Conservation (phyloP, 495 filamentous ascomycete genomes). For the Penicillium tannophilum region DNA sequence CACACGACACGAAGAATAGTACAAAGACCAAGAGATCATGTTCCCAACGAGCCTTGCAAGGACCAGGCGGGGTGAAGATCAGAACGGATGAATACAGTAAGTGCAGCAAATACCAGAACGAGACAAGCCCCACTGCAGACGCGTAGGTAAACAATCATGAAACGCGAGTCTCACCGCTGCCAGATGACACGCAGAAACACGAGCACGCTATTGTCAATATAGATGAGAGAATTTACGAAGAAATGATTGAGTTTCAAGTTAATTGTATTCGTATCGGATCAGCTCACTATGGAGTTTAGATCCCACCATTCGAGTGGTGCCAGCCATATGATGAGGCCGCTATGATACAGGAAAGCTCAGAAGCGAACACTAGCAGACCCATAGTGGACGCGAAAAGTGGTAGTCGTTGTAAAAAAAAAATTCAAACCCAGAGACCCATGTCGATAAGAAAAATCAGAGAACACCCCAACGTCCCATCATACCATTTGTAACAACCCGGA, state of each 20-base stretch:
- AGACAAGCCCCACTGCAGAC: neutral
- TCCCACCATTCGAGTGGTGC: slow-evolving; percentile 42
- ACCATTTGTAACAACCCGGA: slow-evolving; percentile 50
- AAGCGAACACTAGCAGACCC: slow-evolving; percentile 49
- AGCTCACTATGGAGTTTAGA: slow-evolving; percentile 17
- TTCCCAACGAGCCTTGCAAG: no score
- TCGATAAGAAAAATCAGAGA: slow-evolving; percentile 49
- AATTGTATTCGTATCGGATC: slow-evolving; percentile 50
- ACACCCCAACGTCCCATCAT: slow-evolving; percentile 58
- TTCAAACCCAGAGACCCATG: slow-evolving; percentile 56
- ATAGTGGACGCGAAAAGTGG: slow-evolving; percentile 49
- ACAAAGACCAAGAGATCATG: no score
- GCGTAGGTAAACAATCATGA: neutral
- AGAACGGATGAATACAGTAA: neutral
- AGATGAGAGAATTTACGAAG: neutral
- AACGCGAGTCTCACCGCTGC: neutral
- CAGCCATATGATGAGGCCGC: slow-evolving; percentile 47
- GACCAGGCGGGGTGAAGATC: no score
- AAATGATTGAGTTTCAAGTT: slow-evolving; percentile 26
- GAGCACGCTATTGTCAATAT: neutral
- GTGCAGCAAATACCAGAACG: neutral
- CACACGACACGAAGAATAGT: no score
- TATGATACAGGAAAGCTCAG: slow-evolving; percentile 52
- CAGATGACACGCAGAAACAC: neutral
- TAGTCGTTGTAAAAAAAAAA: slow-evolving; percentile 44